phyloP scores from a whole-genome alignment of 495 filamentous ascomycete species.

The Lindgomyces ingoldianus region DNA sequence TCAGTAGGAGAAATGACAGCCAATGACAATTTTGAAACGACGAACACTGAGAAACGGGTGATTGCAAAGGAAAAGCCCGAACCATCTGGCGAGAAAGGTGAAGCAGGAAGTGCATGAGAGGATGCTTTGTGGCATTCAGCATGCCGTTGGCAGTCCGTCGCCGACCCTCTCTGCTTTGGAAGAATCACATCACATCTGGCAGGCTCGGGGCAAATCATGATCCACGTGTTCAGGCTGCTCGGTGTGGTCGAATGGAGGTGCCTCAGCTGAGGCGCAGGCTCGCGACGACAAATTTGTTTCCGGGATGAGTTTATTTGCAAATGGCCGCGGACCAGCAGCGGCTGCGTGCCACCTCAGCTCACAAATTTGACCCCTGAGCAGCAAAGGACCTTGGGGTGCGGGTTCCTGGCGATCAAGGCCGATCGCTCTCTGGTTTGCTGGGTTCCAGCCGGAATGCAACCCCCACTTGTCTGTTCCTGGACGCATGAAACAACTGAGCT shows the following conservation, averaged over 20 bases:
- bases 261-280: constrained; percentile 6
- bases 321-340: no score
- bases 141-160: not conserved
- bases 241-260: not conserved
- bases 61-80: no score
- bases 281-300: not conserved
- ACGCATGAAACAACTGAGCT: constrained; percentile 22
- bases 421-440: constrained; percentile 13
- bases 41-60: not conserved
- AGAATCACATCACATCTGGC: no score
- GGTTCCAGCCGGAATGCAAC: not conserved
- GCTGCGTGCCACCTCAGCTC: constrained; percentile 1
- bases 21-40: not conserved
- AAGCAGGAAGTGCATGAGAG: not conserved
- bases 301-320: not conserved
- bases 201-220: not conserved
- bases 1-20: not conserved
- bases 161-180: no score
- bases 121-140: not conserved
- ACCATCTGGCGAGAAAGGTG: not conserved
- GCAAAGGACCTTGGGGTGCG: not conserved
- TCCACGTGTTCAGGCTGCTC: not conserved
- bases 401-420: constrained; percentile 23
- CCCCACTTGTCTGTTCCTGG: constrained; percentile 2
- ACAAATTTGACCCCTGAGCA: not conserved